Base-by-base conservation (phyloP, 345 rosid genomes). In the Rhodamnia rubescens region DNA sequence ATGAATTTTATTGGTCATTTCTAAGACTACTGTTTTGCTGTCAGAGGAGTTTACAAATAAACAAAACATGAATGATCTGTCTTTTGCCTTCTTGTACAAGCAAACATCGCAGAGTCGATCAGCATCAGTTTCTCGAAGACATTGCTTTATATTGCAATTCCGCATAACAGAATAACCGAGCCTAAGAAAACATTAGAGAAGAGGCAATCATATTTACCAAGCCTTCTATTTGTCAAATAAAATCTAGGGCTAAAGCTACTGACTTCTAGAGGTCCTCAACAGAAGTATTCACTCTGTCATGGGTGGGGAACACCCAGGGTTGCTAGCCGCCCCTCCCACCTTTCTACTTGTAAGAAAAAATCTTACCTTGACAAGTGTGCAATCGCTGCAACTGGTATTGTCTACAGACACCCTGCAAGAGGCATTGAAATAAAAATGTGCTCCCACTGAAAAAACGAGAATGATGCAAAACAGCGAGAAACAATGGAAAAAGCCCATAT, bases 351-450 rank as follows among this genome's bases (percentile, higher is more conserved):
- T 64, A 8, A 69, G 78, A 69, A 32, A 42, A 32, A 69, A 32
- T 16, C 13, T 84, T 90, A 95, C 99, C 98, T 96, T 95, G 85
- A 96, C 88, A 51, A 96, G 90, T 83, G 99, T 96, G 55, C 92
- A 90, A 57, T 94, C 94, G 57, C 75, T 87, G 92, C 95, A 91
- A 86, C 94, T 96, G 18, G 91, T 87, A 86, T 96, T 96, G 81
- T 96, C 99, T 6, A 96, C 94, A 53, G 98, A 94, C 84, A 94
- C 98, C 93, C 99, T 96, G 93, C 87, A 87, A 85, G 80, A 51
- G 53, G 78, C 78, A 32, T 69, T 8, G 44, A 69, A 32, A 69
- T 69, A 32, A 69, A 24, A 69, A 69, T 69, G 78, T 18, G 44
- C 12, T 32, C 47, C 78, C 47, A 4, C 18, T 69, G 78, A 40